A percentile compares a stretch with the other conserved stretches of the same genome.
These are phyloP conservation scores for Aureobasidium sp. DNA, from an alignment of 2,329 filamentous ascomycete species.

Conservation along the genomic window DNA sequence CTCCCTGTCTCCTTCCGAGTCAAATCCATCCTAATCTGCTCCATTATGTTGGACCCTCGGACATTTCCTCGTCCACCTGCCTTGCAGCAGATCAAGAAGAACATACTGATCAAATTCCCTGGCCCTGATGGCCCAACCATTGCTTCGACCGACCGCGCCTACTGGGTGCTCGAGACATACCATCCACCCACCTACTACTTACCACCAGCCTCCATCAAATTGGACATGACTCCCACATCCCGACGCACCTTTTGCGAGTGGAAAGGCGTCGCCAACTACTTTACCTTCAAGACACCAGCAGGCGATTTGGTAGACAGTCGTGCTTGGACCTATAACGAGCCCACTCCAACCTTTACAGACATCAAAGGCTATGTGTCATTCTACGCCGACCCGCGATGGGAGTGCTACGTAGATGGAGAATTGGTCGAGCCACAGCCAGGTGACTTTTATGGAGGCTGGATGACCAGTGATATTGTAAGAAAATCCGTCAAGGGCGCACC, in stretches of 20 bases:
- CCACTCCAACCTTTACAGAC: conserved; percentile 45
- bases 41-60: conserved; percentile 41
- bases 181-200: conserved; percentile 60
- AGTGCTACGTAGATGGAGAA: conserved; percentile 57
- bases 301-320: conserved; percentile 42
- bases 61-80: conserved; percentile 53
- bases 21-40: background rate
- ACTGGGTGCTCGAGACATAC: conserved; percentile 57
- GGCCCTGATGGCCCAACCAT: conserved; percentile 46
- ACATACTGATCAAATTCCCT: conserved; percentile 47
- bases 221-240: conserved; percentile 42
- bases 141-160: conserved; percentile 53
- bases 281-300: conserved; percentile 40
- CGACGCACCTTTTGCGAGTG: conserved; percentile 52
- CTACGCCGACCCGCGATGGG: conserved; percentile 53
- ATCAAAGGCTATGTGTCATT: conserved; percentile 54
- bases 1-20: background rate
- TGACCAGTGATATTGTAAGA: conserved; percentile 53
- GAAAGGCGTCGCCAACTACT: conserved; percentile 56
- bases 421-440: conserved; percentile 49
- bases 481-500: conserved; percentile 41
- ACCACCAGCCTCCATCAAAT: conserved; percentile 43
- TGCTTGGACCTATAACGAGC: conserved; percentile 54
- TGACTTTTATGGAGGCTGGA: conserved; percentile 60
- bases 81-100: conserved; percentile 29